Base-by-base conservation (phyloP, 768 basidiomycete species). In the Mrakia frigida region DNA sequence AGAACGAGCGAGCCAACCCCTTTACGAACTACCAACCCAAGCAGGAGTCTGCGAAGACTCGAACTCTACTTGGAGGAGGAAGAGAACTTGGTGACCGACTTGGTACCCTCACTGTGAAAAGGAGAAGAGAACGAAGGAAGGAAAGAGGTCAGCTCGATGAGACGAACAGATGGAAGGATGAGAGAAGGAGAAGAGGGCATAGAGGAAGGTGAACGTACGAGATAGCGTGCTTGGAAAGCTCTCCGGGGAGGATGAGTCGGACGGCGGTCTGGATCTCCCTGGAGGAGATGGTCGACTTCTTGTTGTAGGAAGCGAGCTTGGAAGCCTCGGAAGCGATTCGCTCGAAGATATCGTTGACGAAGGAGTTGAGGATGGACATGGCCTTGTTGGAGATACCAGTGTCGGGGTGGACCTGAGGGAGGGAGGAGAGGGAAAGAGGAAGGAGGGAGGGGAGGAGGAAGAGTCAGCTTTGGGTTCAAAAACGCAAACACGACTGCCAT, bases 321-420 rank as follows among this genome's bases (percentile, higher is more conserved):
- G 92, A 93, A 69, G 93, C 92, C 80, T 93, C 92, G 21, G 89
- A 90, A 6, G 92, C 93, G 82, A 95, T 92, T 39, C 94, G 90
- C 83, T 94, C 93, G 78, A 95, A 94, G 83, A 94, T 93, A 80
- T 94, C 92, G 82, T 94, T 94, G 84, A 94, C 93, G 79, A 95
- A 94, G 41, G 90, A 91, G 87, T 94, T 92, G 60, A 93, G 86
- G 81, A 94, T 94, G 79, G 91, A 90, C 92, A 94, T 93, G 2
- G 91, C 91, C 85, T 96, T 96, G 89, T 93, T 96, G 52, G 94
- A 96, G 88, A 97, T 96, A 90, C 95, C 95, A 74, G 94, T 96
- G 81, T 96, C 94, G 72, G 95, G 96, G 86, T 96, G 95, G 79
- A 97, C 94, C 86, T 97, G 96, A 86, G 92, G 97, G 81, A 97